Evolutionary conservation across 2,329 filamentous ascomycete genomes (phyloP), one percentile per base, ranked within the genome.

Genomic region (Berkeleyomyces basicola): DNA sequence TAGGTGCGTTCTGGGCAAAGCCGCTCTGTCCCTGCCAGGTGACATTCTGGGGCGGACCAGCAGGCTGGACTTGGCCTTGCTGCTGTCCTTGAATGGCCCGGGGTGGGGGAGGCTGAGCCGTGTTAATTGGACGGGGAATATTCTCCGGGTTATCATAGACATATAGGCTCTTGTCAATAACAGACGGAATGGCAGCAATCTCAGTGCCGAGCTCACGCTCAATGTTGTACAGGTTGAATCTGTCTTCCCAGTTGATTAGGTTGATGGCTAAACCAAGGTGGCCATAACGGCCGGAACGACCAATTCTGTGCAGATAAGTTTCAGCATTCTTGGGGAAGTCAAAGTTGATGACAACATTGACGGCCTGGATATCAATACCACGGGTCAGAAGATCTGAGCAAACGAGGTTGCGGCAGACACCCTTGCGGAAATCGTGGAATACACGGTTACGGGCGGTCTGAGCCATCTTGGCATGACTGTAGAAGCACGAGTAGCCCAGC

Each of bases 331-430:
- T 99, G 62, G 93, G 93, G 74, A 99, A 99, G 71, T 99, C 93
- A 71, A 99, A 99, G 78, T 99, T 99, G 82, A 99, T 99, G 72
- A 99, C 93, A 62, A 99, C 93, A 70, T 99, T 99, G 71, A 99
- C 93, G 61, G 93, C 93, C 75, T 99, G 93, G 67, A 99, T 99
- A 76, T 99, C 93, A 70, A 99, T 99, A 84, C 93, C 93, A 76
- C 93, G 91, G 67, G 93, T 99, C 67, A 99, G 82, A 46, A 99
- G 80, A 76, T 99, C 93, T 2, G 95, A 99, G 76, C 93, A 99
- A 66, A 99, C 93, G 44, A 99, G 83, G 73, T 99, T 99, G 70
- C 93, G 90, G 78, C 92, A 97, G 61, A 96, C 91, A 64, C 93
- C 93, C 70, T 96, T 96, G 68, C 93, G 87, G 80, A 99, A 99